phyloP scores from a whole-genome alignment of 257 asterid genomes.

The Leonotis leonurus region DNA sequence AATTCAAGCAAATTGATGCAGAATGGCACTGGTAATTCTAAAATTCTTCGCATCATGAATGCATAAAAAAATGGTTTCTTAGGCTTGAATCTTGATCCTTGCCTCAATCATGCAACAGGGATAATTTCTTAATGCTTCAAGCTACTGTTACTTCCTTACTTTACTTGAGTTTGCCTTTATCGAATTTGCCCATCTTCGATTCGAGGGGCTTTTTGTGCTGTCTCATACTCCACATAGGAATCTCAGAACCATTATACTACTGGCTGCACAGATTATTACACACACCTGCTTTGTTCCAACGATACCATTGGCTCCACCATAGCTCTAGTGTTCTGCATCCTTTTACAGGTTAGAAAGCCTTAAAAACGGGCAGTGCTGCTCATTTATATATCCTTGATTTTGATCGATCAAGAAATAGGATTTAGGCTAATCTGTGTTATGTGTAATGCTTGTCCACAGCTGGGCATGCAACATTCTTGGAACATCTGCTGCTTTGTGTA shows the following conservation, averaged over 20 bases:
- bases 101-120: constrained; percentile 46
- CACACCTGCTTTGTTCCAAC: constrained; percentile 40
- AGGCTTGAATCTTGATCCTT: constrained; percentile 5
- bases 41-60: not conserved
- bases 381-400: not conserved
- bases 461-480: constrained; percentile 77
- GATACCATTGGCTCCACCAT: constrained; percentile 89
- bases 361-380: not conserved
- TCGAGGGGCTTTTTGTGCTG: constrained; percentile 51
- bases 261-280: constrained; percentile 79
- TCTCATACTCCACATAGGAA: constrained; percentile 53
- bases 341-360: constrained; percentile 47
- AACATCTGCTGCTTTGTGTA: constrained; percentile 58
- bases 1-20: constrained; percentile 65
- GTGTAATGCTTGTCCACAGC: constrained; percentile 37
- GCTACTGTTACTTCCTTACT: constrained; percentile 41
- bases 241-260: constrained; percentile 85
- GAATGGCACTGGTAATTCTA: constrained; percentile 81
- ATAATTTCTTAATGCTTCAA: constrained; percentile 73
- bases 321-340: constrained; percentile 70
- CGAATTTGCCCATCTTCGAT: constrained; percentile 63
- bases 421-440: not conserved
- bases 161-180: constrained; percentile 53
- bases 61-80: not conserved
- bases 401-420: not conserved